Evolutionary conservation across 2,329 filamentous ascomycete species (phyloP).

Genomic region (Alternaria alternata): DNA sequence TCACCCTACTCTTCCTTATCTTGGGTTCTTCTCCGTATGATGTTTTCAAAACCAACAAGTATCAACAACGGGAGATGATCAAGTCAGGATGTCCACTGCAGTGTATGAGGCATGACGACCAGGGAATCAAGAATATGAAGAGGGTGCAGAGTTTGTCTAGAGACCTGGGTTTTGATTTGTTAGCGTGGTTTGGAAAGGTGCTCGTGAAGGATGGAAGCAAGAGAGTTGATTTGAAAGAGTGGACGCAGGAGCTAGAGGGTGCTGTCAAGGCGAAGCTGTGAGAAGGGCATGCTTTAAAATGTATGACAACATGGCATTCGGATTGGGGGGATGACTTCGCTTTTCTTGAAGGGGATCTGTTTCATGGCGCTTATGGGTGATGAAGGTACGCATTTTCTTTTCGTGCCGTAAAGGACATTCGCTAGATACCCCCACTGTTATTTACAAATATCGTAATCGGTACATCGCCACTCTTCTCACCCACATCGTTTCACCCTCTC

Average conservation of each 20-base stretch:
- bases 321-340: neutral
- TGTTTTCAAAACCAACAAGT: slow-evolving; percentile 51
- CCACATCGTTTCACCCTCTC: neutral
- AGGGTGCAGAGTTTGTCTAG: slow-evolving; percentile 41
- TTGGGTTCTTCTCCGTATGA: slow-evolving; percentile 54
- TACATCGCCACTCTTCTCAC: neutral
- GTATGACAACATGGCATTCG: no score
- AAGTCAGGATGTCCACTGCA: slow-evolving; percentile 53
- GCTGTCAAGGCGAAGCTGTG: neutral
- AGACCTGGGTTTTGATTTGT: slow-evolving; percentile 34
- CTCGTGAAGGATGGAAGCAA: slow-evolving; percentile 41
- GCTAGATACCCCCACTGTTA: slow-evolving; percentile 1
- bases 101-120: slow-evolving; percentile 50
- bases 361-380: neutral
- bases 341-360: neutral
- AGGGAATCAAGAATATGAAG: slow-evolving; percentile 37
- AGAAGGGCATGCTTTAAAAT: neutral
- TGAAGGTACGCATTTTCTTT: neutral
- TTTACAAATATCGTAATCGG: neutral
- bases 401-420: neutral
- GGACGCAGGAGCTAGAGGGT: slow-evolving; percentile 30
- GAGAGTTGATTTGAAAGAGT: slow-evolving; percentile 43
- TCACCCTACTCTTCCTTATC: slow-evolving; percentile 55
- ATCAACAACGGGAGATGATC: slow-evolving; percentile 55
- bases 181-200: slow-evolving; percentile 51